These are phyloP conservation scores for Daedaleopsis nitida DNA, from an alignment of 768 basidiomycete species.

Conservation along the genomic window DNA sequence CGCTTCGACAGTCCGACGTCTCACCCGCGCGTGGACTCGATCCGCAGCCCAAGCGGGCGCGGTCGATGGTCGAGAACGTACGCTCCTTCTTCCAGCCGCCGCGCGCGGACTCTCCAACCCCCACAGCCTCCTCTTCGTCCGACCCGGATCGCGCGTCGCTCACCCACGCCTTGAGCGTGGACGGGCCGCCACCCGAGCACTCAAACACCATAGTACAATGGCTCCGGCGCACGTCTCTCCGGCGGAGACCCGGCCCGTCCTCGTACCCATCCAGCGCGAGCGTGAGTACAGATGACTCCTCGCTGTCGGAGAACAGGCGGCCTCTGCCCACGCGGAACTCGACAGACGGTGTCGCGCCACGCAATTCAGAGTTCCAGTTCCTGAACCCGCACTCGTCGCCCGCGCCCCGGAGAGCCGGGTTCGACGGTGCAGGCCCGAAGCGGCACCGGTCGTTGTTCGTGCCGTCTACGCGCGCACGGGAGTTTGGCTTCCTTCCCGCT, in stretches of 20 bases:
- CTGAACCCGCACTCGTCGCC: background rate
- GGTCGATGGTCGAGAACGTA: conserved; percentile 65
- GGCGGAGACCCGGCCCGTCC: conserved; percentile 26
- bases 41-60: conserved; percentile 43
- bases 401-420: conserved; percentile 2
- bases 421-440: conserved; percentile 10
- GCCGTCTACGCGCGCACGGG: conserved; percentile 19
- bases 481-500: conserved; percentile 2
- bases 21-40: conserved; percentile 26
- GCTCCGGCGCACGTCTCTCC: conserved; percentile 17
- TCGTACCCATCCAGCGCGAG: conserved; percentile 6
- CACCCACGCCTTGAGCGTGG: conserved; percentile 6
- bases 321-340: conserved; percentile 15
- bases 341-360: conserved; percentile 11
- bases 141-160: conserved; percentile 15
- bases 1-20: conserved; percentile 31
- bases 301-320: conserved; percentile 21
- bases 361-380: background rate
- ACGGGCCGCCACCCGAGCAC: conserved; percentile 26
- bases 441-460: conserved; percentile 25
- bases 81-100: conserved; percentile 52
- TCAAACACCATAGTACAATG: conserved; percentile 14
- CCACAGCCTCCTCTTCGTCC: conserved; percentile 42
- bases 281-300: background rate
- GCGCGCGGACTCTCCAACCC: conserved; percentile 29